Evolutionary conservation across 352 stramenopile species (phyloP).

Genomic region (Thraustochytrium sp.): DNA sequence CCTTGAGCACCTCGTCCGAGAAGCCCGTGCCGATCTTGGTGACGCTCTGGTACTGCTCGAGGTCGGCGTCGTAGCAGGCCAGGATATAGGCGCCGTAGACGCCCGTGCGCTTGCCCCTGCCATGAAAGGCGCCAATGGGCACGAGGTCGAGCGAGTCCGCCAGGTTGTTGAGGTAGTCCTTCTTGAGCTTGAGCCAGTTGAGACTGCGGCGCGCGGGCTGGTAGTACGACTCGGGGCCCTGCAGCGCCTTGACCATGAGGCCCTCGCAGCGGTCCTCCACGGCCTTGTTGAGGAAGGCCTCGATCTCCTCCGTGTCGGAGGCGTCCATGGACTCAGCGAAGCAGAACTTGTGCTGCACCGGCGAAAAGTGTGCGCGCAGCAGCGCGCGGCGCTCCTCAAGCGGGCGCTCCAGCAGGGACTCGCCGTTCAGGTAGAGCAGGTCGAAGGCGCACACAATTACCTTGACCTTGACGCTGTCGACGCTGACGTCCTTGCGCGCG

Average conservation of each 20-base stretch:
- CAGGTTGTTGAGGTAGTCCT: constrained; percentile 94
- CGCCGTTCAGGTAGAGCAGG: constrained; percentile 95
- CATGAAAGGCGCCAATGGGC: constrained; percentile 94
- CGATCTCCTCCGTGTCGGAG: constrained; percentile 59
- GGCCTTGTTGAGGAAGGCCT: constrained; percentile 88
- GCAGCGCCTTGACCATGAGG: constrained; percentile 99
- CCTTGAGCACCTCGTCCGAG: constrained; percentile 93
- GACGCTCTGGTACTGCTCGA: constrained; percentile 95
- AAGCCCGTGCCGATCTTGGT: constrained; percentile 98
- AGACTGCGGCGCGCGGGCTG: constrained; percentile 92
- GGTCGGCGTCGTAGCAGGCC: constrained; percentile 94
- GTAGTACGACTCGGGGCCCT: constrained; percentile 85
- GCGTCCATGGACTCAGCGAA: constrained; percentile 53
- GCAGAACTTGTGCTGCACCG: constrained; percentile 84
- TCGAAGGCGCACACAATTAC: constrained; percentile 96
- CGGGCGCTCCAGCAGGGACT: constrained; percentile 79
- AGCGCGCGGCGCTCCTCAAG: constrained; percentile 81
- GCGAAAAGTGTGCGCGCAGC: constrained; percentile 81
- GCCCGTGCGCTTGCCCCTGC: constrained; percentile 88
- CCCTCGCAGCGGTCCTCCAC: constrained; percentile 82
- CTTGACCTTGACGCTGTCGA: constrained; percentile 54
- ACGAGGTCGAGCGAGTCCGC: constrained; percentile 95
- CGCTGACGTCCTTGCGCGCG: constrained; percentile 74
- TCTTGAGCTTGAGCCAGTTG: constrained; percentile 99
- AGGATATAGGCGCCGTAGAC: constrained; percentile 96